phyloP scores from a whole-genome alignment of 2,329 filamentous ascomycete genomes.

The Berkeleyomyces rouxiae region DNA sequence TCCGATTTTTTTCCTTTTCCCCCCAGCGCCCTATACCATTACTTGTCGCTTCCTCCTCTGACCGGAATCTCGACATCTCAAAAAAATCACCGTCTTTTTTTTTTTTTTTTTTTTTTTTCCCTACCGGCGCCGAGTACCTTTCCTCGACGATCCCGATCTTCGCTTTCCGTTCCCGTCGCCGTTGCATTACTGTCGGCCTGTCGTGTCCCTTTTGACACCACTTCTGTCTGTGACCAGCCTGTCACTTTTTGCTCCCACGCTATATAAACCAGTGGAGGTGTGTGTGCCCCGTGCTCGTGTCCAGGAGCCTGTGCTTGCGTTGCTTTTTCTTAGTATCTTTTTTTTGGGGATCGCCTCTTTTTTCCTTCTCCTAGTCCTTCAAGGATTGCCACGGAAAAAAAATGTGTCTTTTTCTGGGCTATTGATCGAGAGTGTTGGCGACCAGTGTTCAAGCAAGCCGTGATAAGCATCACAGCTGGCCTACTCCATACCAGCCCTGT shows the following conservation, averaged over 20 bases:
- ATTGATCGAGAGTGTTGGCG: too few relatives aligned
- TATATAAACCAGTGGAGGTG: constrained; percentile 6
- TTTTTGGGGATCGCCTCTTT: background rate
- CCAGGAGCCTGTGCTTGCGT: background rate
- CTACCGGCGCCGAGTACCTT: background rate
- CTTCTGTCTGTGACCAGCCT: constrained; percentile 10
- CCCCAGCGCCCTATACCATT: background rate
- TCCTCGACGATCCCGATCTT: background rate
- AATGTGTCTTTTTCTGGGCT: background rate
- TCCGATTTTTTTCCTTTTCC: background rate
- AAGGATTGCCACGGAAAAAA: background rate
- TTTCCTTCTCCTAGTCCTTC: background rate
- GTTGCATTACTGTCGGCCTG: background rate
- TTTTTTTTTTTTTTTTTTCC: background rate
- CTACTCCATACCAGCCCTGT: background rate
- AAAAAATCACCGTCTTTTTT: background rate
- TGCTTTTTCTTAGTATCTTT: background rate
- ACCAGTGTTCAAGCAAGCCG: background rate
- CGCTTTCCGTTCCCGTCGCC: background rate
- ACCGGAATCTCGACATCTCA: background rate
- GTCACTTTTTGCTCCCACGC: constrained; percentile 5
- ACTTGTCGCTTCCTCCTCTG: background rate
- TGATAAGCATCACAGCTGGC: background rate
- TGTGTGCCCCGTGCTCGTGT: background rate
- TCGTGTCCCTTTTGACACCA: constrained; percentile 4